Base-by-base conservation (phyloP, 176 grass and related monocot genomes). In the Guadua angustifolia region DNA sequence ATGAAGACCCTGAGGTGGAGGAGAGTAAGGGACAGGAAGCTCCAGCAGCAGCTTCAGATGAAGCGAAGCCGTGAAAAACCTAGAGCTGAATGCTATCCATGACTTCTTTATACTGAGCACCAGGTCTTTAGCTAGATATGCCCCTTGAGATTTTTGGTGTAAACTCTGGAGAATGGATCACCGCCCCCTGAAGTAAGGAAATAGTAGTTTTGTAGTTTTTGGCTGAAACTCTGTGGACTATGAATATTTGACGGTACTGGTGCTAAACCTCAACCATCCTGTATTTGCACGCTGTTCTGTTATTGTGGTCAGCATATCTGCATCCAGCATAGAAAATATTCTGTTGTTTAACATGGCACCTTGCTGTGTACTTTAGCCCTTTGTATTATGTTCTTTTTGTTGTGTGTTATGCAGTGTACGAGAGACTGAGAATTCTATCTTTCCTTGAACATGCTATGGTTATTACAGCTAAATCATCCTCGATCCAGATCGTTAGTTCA, bases 41-140 rank as follows among this genome's bases (percentile, higher is more conserved):
- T 68, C 61, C 60, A 61, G 51, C 59, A 13, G 87, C 70, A 6
- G 82, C 61, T 33, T 40, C 84, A 21, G 60, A 66, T 44, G 88
- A 74, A 69, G 61, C 25, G 12, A 83, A 90, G 62, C 68, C 84
- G 49, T 90, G 74, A 90, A 77, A 70, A 83, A 16, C 5, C 0
- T 17, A 13, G 24, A 21, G 51, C 38, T 66, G 39, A 49, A 29
- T 38, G 14, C 49, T 38, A 80, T 69, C 29, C 22, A 5, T 65
- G 71, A 58, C 66, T 66, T 75, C 26, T 40, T 66, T 75, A 47
- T 53, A 65, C 49, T 64, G 18, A 32, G 6, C 45, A 56, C 18
- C 59, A 5, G 16, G 62, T 79, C 69, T 74, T n/a, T 42, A 52
- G 52, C 53, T 81, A 85, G 43, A 81, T 22, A 81, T 33, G 33